phyloP scores from a whole-genome alignment of 352 stramenopile genomes.

The Blastocystis sp. region DNA sequence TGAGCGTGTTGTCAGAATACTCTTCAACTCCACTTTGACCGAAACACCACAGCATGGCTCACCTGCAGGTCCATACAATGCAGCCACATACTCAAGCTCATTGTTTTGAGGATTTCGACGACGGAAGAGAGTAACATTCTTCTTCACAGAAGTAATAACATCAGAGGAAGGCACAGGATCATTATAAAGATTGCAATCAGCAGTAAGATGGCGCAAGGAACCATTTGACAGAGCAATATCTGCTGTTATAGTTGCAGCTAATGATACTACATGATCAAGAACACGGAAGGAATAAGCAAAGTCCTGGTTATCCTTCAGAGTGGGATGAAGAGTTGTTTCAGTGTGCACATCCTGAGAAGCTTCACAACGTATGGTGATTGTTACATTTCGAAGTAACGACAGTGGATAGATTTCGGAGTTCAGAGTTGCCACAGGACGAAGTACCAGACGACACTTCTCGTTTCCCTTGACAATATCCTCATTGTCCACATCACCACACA shows the following conservation, averaged over 20 bases:
- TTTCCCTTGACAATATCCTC: conserved; percentile 37
- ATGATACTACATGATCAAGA: background rate
- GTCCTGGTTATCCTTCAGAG: background rate
- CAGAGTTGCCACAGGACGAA: background rate
- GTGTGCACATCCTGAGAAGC: background rate
- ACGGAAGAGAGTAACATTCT: background rate
- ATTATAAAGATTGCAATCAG: background rate
- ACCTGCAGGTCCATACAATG: background rate
- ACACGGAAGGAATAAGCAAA: background rate
- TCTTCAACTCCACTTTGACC: background rate
- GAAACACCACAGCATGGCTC: background rate
- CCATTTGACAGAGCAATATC: background rate
- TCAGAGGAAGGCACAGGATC: background rate
- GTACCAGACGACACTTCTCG: conserved; percentile 1
- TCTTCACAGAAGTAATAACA: background rate
- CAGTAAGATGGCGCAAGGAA: background rate
- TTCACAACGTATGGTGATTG: background rate
- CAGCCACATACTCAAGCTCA: background rate
- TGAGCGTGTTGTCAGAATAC: background rate
- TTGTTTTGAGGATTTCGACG: background rate
- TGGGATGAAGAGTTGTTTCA: background rate
- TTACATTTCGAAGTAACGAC: conserved; percentile 10
- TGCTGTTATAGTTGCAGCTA: background rate
- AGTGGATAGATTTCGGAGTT: background rate
- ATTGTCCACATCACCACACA: conserved; percentile 17